phyloP scores from a whole-genome alignment of 805 yeast genomes.

The Ogataea populi-albae region DNA sequence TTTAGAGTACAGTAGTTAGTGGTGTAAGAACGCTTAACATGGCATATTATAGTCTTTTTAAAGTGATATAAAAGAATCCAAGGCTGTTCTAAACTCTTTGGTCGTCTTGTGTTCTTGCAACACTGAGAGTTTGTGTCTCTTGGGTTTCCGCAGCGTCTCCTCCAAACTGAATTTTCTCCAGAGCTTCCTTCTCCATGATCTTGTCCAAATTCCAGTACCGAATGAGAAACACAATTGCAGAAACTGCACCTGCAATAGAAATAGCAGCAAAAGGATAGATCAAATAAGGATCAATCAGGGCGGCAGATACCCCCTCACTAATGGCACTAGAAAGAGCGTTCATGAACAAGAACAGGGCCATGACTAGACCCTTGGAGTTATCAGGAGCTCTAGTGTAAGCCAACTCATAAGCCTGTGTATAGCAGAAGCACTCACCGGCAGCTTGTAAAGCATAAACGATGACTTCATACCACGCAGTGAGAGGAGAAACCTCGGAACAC shows the following conservation, averaged over 20 bases:
- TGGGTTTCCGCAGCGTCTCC: conserved; percentile 2
- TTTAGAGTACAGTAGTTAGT: too few species aligned
- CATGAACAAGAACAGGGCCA: conserved; percentile 41
- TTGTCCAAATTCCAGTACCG: conserved; percentile 33
- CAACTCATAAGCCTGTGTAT: conserved; percentile 48
- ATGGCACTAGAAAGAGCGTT: conserved; percentile 48
- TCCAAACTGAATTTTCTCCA: conserved; percentile 15
- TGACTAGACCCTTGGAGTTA: conserved; percentile 50
- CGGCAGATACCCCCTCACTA: conserved; percentile 40
- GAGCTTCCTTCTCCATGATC: conserved; percentile 24
- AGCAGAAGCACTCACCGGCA: conserved; percentile 52
- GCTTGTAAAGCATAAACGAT: conserved; percentile 40
- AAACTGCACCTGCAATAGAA: conserved; percentile 36
- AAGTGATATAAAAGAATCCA: too few species aligned
- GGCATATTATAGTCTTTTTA: too few species aligned
- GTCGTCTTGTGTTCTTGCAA: too few species aligned
- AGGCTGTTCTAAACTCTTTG: too few species aligned
- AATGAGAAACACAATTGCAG: conserved; percentile 30
- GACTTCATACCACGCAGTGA: conserved; percentile 34
- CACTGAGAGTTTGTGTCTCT: too few species aligned
- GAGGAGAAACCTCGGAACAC: conserved; percentile 33
- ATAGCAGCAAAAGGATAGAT: conserved; percentile 43
- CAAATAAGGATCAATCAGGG: conserved; percentile 40
- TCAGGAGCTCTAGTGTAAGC: conserved; percentile 54
- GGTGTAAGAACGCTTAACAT: too few species aligned